Base-by-base conservation (phyloP, 192 early-diverging fungal genomes). In the Spinellus fusiger region DNA sequence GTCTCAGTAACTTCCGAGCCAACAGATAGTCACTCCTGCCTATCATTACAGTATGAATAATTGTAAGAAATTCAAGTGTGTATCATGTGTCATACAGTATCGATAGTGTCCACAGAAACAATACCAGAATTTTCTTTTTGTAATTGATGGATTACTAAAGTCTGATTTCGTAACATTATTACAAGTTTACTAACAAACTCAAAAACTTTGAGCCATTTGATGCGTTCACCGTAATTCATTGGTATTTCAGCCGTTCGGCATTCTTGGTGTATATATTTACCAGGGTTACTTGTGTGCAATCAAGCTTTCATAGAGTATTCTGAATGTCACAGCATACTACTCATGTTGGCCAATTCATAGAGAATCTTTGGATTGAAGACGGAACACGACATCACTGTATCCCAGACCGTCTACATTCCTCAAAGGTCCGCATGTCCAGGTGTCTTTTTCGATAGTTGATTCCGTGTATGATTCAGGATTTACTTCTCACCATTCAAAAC, bases 121-220 rank as follows among this genome's bases (percentile, higher is more conserved):
- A 60, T 49, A 26, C 58, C 48, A 50, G 58, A 60, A 29, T 60
- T 44, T 60, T 60, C 58, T 49, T 29, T 60, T 60, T 60, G 47
- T 31, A 60, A 28, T 40, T 60, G 48, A 34, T 50, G n/a, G 15
- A 60, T 31, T 25, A 60, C 38, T 48, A 60, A 60, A 18, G 26
- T 40, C 31, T 60, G 58, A 23, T 60, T 50, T 23, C 48, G 32
- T 59, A 59, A 26, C 44, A 59, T 46, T 59, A 38, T 49, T 13
- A 59, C 57, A 38, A 46, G 29, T 10, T 56, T 32, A 15, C 28
- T n/a, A 27, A 56, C 55, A 44, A 56, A 37, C n/a, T 59, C 57
- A 47, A 59, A 59, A 12, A 59, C 38, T 35, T 48, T 59, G 20
- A 56, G 32, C 55, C 55, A 56, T 27, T 44, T 38, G 12, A 56